Evolutionary conservation across 345 rosid species (phyloP), one percentile per base, ranked within the genome.

Genomic region (Alliaria petiolata): DNA sequence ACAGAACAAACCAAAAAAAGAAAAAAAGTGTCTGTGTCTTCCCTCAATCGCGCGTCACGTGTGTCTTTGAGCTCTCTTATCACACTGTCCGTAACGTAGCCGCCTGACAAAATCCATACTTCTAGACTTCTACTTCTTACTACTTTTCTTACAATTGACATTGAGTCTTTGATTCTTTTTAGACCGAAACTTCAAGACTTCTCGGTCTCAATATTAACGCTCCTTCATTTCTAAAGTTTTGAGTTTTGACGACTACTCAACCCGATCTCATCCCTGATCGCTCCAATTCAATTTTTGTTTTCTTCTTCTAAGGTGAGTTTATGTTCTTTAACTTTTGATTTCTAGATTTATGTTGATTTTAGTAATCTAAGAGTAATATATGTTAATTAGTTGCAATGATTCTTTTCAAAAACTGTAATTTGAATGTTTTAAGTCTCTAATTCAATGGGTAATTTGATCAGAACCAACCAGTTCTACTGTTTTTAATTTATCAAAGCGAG

Each of bases 1-100:
- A 55, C 57, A 13, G 30, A 53, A 22, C 25, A 33, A 0, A n/a
- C n/a, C n/a, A n/a, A n/a, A n/a, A n/a, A n/a, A n/a, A n/a, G n/a
- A n/a, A 0, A 14, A 28, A 55, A 33, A 11, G 13, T 62, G 63
- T 42, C 6, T 42, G 40, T 38, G 14, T 40, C 30, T 51, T 43
- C 43, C 76, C 42, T 26, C 57, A 25, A 55, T 64, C 33, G 22
- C 58, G 71, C 17, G 65, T 63, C 70, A 72, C 76, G 70, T 72
- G n/a, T n/a, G 70, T 63, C 57, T 31, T 52, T 62, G 7, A 62
- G 28, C 46, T 71, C 36, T 71, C 52, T 22, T 3, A 40, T 40
- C 53, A 50, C 62, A 52, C n/a, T 62, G 54, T 62, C 30, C 50
- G 60, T 17, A 33, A 55, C 61, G 61, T 55, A 59, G 67, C 75